Evolutionary conservation across 2,329 filamentous ascomycete species (phyloP).

Genomic region (Lachnellula cervina): DNA sequence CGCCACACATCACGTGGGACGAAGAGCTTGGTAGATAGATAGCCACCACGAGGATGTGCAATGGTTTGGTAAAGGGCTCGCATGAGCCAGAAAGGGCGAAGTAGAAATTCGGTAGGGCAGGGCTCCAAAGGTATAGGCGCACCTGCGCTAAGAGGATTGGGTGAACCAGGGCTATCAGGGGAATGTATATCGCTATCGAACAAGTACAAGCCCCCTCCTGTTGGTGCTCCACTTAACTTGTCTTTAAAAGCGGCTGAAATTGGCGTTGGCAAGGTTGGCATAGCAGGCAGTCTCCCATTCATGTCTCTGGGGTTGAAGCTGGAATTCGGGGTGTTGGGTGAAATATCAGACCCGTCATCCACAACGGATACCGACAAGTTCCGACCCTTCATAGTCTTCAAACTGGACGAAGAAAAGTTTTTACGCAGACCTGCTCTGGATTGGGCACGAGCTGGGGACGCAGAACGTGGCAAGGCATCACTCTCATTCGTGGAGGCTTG

Average conservation of each 20-base stretch:
- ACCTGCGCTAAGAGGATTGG: slow-evolving; percentile 56
- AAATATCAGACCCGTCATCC: slow-evolving; percentile 58
- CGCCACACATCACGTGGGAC: slow-evolving; percentile 90
- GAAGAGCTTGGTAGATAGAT: slow-evolving; percentile 86
- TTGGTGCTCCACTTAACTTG: slow-evolving; percentile 49
- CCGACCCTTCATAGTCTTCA: slow-evolving; percentile 67
- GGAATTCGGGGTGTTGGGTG: slow-evolving; percentile 68
- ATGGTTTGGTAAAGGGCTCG: slow-evolving; percentile 89
- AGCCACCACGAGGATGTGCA: slow-evolving; percentile 85
- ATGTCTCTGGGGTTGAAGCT: slow-evolving; percentile 36
- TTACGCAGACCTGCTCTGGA: slow-evolving; percentile 49
- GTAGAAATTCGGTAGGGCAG: slow-evolving; percentile 79
- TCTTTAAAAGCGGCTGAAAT: slow-evolving; percentile 58
- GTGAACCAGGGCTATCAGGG: slow-evolving; percentile 57
- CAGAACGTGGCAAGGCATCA: slow-evolving; percentile 38
- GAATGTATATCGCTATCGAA: slow-evolving; percentile 82
- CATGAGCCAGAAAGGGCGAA: slow-evolving; percentile 99
- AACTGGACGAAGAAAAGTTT: slow-evolving; percentile 65
- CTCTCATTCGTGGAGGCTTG: slow-evolving; percentile 26
- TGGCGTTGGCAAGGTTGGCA: slow-evolving; percentile 65
- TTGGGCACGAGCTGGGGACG: slow-evolving; percentile 48
- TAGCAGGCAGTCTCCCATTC: slow-evolving; percentile 44
- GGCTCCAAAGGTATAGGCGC: slow-evolving; percentile 79
- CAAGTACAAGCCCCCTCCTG: slow-evolving; percentile 69
- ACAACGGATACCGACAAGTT: slow-evolving; percentile 64